Base-by-base conservation (phyloP, 2,329 filamentous ascomycete genomes). In the Sporothrix schenckii region DNA sequence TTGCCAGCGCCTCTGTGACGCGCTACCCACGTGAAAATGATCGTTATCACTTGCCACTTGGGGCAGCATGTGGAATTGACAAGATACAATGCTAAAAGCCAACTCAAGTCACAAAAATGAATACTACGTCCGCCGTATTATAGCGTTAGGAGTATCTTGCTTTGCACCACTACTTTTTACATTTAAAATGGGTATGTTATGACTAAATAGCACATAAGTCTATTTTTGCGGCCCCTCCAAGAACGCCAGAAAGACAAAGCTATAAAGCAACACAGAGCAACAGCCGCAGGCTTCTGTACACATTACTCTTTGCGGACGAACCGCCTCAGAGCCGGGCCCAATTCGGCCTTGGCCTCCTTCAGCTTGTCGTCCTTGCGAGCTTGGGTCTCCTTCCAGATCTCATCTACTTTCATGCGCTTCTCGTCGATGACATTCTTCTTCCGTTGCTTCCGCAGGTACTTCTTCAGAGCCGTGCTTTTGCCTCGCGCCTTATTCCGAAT, bases 381-480 rank as follows among this genome's bases (percentile, higher is more conserved):
- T 75, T 90, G 87, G 79, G 88, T 88, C 79, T 91, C 88, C 75
- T 90, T 88, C 83, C 91, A 89, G 78, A 97, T 84, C 81, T 93
- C 92, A 79, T 97, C 92, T 63, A 94, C 90, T 78, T 90, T 89
- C 80, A 97, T 81, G 78, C 92, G 90, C 86, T 94, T 94, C 85
- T 97, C 95, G 83, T 99, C 95, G 79, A 99, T 93, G 71, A 99
- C 88, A 79, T 98, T 98, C 85, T 91, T 92, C 77, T 91, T 90
- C 60, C 92, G 89, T 83, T 95, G 94, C 88, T 98, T 98, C 60
- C 95, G 85, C 77, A 98, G 81, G 78, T 96, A 94, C 79, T 94
- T 93, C 77, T 93, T 89, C 74, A 98, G 81, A 71, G 92, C 92
- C 75, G 91, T 93, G 78, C 97, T 99, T 85, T 94, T 93, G 69